Percentiles rank a stretch among this genome's conserved stretches.
phyloP scores from a whole-genome alignment of 2,329 filamentous ascomycete species.

The Fusarium coffeatum region DNA sequence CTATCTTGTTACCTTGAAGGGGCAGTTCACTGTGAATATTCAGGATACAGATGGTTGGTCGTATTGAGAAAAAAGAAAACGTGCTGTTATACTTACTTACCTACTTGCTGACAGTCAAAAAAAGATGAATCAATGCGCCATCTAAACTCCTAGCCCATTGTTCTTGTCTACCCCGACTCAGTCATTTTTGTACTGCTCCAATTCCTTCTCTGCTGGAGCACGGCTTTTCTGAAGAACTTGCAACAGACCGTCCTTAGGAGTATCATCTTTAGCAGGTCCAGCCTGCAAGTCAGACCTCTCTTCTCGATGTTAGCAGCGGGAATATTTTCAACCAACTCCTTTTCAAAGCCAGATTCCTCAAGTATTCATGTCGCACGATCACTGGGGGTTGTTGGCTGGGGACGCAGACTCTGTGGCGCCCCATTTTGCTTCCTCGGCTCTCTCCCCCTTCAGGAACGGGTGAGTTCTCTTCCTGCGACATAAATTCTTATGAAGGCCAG shows the following conservation, averaged over 20 bases:
- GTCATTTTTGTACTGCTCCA: background rate
- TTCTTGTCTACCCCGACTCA: background rate
- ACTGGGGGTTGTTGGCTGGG: background rate
- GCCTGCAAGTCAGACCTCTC: background rate
- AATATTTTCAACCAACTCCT: background rate
- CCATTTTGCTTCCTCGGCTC: background rate
- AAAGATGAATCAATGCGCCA: background rate
- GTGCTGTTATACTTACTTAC: background rate
- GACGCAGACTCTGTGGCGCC: background rate
- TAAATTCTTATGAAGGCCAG: background rate
- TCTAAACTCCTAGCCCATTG: background rate
- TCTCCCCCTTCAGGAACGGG: background rate
- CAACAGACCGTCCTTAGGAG: background rate
- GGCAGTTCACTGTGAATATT: background rate
- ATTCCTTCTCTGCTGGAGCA: background rate
- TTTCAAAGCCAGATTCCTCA: background rate
- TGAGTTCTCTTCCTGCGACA: slow-evolving; percentile 12
- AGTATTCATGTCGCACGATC: background rate
- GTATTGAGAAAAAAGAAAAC: background rate
- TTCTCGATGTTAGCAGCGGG: background rate
- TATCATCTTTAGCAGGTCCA: background rate
- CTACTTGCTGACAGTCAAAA: background rate
- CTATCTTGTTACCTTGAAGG: background rate
- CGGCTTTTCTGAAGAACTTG: background rate
- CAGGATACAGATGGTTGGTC: background rate